Evolutionary conservation across 495 filamentous ascomycete genomes (phyloP).

Genomic region (Paragyromitra xinjiangensis): DNA sequence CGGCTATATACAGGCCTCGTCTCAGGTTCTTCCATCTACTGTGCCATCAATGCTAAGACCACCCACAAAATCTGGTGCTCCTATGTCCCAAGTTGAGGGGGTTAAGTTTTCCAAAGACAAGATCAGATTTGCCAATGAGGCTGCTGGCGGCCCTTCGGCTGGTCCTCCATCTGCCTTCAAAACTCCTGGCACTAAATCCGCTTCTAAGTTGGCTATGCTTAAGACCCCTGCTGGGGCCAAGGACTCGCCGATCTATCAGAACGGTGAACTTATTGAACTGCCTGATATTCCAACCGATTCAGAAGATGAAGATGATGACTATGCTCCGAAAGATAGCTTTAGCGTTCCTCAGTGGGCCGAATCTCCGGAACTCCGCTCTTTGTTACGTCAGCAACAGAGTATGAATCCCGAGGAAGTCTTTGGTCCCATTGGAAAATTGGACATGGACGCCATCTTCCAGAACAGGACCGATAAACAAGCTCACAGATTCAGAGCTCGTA

Average conservation of each 20-base stretch:
- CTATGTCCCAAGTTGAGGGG: slow-evolving; percentile 59
- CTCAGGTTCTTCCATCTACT: slow-evolving; percentile 64
- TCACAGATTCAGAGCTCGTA: slow-evolving; percentile 84
- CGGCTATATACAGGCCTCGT: slow-evolving; percentile 62
- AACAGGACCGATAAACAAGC: slow-evolving; percentile 75
- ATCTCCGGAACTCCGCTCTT: slow-evolving; percentile 74
- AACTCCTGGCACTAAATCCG: slow-evolving; percentile 51
- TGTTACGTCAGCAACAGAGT: slow-evolving; percentile 78
- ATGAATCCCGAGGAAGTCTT: slow-evolving; percentile 89
- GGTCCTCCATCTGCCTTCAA: slow-evolving; percentile 54
- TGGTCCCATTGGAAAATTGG: slow-evolving; percentile 81
- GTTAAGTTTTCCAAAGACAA: slow-evolving; percentile 80
- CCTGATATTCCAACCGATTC: slow-evolving; percentile 74
- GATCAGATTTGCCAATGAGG: slow-evolving; percentile 83
- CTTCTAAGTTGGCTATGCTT: slow-evolving; percentile 59
- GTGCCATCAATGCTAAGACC: slow-evolving; percentile 45
- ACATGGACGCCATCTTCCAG: slow-evolving; percentile 95
- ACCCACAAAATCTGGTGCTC: slow-evolving; percentile 38
- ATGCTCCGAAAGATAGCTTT: slow-evolving; percentile 61
- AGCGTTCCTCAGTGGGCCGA: slow-evolving; percentile 82
- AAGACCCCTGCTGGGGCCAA: slow-evolving; percentile 63
- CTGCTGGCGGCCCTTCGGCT: slow-evolving; percentile 64
- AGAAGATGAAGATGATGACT: slow-evolving; percentile 75
- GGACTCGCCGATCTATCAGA: slow-evolving; percentile 78
- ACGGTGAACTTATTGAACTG: slow-evolving; percentile 81